These are phyloP conservation scores for Tolypocladium album DNA, from an alignment of 2,329 filamentous ascomycete species.

Conservation along the genomic window DNA sequence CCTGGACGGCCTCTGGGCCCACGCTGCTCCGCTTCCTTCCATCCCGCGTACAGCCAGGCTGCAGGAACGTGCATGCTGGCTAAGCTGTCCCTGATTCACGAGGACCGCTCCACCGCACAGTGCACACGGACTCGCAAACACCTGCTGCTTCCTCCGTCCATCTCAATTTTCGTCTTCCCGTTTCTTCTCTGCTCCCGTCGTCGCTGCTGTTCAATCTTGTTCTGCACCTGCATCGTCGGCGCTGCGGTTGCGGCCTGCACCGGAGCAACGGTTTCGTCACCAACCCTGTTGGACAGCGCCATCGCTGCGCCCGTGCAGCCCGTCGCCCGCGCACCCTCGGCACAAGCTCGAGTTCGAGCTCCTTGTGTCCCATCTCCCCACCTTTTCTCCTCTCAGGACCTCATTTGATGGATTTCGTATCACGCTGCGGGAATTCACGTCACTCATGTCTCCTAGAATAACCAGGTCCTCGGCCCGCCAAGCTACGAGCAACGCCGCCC, in stretches of 20 bases:
- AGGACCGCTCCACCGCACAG: slow-evolving; percentile 1
- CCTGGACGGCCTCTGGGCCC: not conserved
- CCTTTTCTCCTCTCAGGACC: slow-evolving; percentile 8
- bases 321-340: not conserved
- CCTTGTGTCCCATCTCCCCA: slow-evolving; percentile 1
- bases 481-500: slow-evolving; percentile 55
- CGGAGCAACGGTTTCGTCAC: slow-evolving; percentile 4
- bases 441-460: slow-evolving; percentile 93
- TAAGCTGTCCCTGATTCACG: slow-evolving; percentile 1
- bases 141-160: not conserved
- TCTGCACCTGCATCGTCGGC: not conserved
- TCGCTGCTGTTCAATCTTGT: not conserved
- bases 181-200: not conserved
- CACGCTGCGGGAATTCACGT: slow-evolving; percentile 13
- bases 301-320: not conserved
- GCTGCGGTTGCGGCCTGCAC: not conserved
- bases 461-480: slow-evolving; percentile 91
- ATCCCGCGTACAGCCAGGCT: not conserved
- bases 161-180: not conserved
- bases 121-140: not conserved
- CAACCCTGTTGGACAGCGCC: slow-evolving; percentile 1
- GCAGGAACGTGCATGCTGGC: not conserved
- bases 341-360: slow-evolving; percentile 1
- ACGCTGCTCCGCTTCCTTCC: not conserved
- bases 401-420: slow-evolving; percentile 16